These are phyloP conservation scores for Kwoniella dendrophila DNA, from an alignment of 768 basidiomycete genomes.

Conservation along the genomic window DNA sequence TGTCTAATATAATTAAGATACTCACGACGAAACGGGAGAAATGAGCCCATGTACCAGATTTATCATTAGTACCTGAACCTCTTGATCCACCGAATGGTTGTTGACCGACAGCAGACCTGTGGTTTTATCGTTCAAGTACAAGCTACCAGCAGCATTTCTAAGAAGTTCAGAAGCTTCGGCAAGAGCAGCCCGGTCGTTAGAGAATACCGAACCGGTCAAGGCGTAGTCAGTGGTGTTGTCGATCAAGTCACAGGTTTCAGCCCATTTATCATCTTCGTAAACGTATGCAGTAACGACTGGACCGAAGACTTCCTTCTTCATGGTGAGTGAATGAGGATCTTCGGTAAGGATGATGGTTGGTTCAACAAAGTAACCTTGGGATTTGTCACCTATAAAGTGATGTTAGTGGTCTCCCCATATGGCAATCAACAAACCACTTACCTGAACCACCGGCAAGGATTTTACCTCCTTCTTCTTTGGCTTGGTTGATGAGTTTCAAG, in stretches of 20 bases:
- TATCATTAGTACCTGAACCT: conserved; percentile 95
- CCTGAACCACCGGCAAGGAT: conserved; percentile 84
- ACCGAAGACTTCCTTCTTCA: conserved; percentile 95
- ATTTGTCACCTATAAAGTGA: conserved; percentile 71
- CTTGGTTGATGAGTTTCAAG: conserved; percentile 76
- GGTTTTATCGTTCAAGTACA: conserved; percentile 93
- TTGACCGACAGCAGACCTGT: conserved; percentile 75
- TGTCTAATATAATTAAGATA: too few species aligned
- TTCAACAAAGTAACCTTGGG: conserved; percentile 88
- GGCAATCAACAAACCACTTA: too few species aligned
- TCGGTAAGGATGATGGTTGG: conserved; percentile 92
- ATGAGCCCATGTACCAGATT: conserved; percentile 80
- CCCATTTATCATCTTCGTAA: conserved; percentile 82
- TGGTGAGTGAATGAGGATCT: conserved; percentile 83
- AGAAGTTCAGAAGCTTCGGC: conserved; percentile 77
- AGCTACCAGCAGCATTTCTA: conserved; percentile 89
- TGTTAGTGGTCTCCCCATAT: too few species aligned
- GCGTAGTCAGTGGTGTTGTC: conserved; percentile 85
- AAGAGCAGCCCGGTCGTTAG: conserved; percentile 76
- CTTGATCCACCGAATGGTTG: conserved; percentile 97
- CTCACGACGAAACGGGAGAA: conserved; percentile 68
- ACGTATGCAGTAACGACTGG: conserved; percentile 92
- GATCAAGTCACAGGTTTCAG: conserved; percentile 81
- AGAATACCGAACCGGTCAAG: conserved; percentile 90
- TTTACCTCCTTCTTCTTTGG: conserved; percentile 85